Evolutionary conservation across 495 filamentous ascomycete species (phyloP), one percentile per base, ranked within the genome.

Genomic region (Aspergillus haitiensis): DNA sequence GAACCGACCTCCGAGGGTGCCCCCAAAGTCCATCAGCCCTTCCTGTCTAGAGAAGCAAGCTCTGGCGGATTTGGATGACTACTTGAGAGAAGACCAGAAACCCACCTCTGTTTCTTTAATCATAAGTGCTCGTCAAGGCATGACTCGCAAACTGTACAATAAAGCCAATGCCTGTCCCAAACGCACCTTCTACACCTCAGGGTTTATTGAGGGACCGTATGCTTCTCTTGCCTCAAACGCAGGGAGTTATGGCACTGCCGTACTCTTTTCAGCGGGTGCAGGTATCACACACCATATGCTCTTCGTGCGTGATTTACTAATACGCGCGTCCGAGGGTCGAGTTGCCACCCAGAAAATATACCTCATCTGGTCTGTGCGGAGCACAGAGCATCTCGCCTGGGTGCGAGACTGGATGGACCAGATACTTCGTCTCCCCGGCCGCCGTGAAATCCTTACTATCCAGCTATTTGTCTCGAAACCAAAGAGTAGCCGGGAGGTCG

Each of bases 401-500:
- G 90, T 97, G 44, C 83, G 90, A 7, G 84, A 88, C 7, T 98
- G 90, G 90, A 98, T 98, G 94, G 93, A 96, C 60, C 81, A 90
- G 68, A 93, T 98, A 60, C 81, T 98, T 37, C 84, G 84, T 3
- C 89, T 97, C 79, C 89, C 92, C 8, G 82, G 81, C 48, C 86
- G 94, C 0, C 83, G 92, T 31, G 90, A 97, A 31, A 83, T 93
- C 3, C 84, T 98, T 42, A 82, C 84, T 44, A 87, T 98, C 57
- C 84, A 92, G 78, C 78, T 98, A 5, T 98, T 96, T 68, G 88
- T 98, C 56, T 94, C 90, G 58, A 86, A 91, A 60, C 93, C 93
- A 5, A 82, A 86, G 56, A 86, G 82, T 35, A 85, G 83, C 9
- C 86, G 89, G 60, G 91, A 96, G 70, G 91, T 96, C 39, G 84